Conservation (phyloP, 352 stramenopile species). For the Blastocystis sp. region DNA sequence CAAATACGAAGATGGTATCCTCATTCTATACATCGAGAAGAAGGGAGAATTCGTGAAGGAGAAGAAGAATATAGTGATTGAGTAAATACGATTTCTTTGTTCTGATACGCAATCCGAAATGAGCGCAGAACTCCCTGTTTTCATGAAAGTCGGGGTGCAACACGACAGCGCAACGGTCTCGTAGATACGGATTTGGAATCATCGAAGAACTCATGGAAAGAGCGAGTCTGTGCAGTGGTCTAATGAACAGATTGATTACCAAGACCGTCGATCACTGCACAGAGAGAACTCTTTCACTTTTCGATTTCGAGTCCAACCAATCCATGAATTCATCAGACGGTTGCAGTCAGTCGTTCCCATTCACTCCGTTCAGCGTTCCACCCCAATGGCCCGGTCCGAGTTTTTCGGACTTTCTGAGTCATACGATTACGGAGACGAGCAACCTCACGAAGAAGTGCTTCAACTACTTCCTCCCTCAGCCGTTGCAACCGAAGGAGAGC, state of each 20-base stretch:
- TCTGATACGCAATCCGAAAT: not conserved
- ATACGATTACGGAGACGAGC: not conserved
- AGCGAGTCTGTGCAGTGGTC: not conserved
- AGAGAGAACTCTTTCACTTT: too few species aligned
- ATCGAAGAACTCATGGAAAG: not conserved
- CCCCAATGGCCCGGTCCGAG: not conserved
- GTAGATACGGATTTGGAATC: too few species aligned
- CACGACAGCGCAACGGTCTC: too few species aligned
- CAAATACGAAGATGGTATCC: conserved; percentile 48
- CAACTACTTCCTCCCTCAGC: not conserved
- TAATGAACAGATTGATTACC: not conserved
- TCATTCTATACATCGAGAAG: conserved; percentile 10
- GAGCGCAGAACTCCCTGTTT: not conserved
- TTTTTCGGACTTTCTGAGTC: not conserved
- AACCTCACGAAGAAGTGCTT: too few species aligned
- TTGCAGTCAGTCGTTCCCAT: not conserved
- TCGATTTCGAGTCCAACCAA: not conserved
- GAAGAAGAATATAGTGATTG: conserved; percentile 50
- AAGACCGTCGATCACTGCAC: not conserved
- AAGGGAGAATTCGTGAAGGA: conserved; percentile 11
- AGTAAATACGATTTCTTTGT: not conserved
- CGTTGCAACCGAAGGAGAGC: not conserved
- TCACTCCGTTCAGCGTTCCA: not conserved
- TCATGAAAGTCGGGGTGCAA: not conserved
- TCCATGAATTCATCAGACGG: not conserved